These are phyloP conservation scores for Rhexocercosporidium sp. DNA, from an alignment of 2,329 filamentous ascomycete species.

Conservation along the genomic window DNA sequence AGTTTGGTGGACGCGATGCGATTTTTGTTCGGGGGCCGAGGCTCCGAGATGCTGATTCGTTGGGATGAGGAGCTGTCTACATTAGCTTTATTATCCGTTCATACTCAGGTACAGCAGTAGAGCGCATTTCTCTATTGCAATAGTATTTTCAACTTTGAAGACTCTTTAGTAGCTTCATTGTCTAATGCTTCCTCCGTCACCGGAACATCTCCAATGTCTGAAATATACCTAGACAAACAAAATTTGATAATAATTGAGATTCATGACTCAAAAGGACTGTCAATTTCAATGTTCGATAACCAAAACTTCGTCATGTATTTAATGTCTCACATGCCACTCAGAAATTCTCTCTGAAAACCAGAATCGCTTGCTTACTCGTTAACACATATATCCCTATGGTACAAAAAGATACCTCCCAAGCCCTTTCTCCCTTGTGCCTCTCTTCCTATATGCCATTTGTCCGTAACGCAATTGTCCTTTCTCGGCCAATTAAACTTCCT, in stretches of 20 bases:
- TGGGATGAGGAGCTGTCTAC: neutral
- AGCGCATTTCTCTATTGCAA: too few relatives aligned
- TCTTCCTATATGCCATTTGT: neutral
- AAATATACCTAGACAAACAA: too few relatives aligned
- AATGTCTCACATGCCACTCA: neutral
- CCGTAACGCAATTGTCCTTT: neutral
- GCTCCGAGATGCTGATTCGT: conserved; percentile 15
- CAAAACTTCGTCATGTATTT: neutral
- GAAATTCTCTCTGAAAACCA: neutral
- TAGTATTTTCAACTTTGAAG: too few relatives aligned
- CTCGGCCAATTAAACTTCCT: neutral
- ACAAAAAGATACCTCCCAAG: conserved; percentile 19
- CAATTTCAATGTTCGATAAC: neutral
- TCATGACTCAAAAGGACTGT: too few relatives aligned
- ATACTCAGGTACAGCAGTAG: too few relatives aligned
- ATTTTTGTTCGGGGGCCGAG: conserved; percentile 14
- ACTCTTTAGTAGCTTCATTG: too few relatives aligned
- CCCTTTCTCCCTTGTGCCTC: neutral
- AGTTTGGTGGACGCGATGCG: conserved; percentile 15
- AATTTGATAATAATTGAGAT: too few relatives aligned
- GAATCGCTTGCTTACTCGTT: conserved; percentile 13
- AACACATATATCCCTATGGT: conserved; percentile 21
- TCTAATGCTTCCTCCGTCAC: too few relatives aligned
- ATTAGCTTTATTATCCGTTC: neutral
- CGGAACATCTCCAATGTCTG: too few relatives aligned